Conservation (phyloP, 352 stramenopile species). For the Saprolegnia parasitica region DNA sequence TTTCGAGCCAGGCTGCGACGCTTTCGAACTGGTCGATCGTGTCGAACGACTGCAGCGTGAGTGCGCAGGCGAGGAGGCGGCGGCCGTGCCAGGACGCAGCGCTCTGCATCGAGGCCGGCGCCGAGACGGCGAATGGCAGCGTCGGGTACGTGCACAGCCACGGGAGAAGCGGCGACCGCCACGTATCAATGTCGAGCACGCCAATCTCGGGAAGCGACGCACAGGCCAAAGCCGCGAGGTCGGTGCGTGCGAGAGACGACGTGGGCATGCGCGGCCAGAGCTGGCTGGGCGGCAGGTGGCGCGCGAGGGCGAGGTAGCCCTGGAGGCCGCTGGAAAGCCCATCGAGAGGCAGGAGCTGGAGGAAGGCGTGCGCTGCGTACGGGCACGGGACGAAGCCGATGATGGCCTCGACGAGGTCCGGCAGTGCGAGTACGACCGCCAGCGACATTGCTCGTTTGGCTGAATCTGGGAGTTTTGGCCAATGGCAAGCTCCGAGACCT, state of each 20-base stretch:
- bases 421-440: not conserved
- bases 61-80: not conserved
- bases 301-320: not conserved
- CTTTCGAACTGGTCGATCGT: not conserved
- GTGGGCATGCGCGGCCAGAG: not conserved
- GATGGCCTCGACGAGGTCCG: not conserved
- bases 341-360: not conserved
- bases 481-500: not conserved
- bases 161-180: not conserved
- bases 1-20: not conserved
- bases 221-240: not conserved
- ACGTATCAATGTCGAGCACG: constrained; percentile 7
- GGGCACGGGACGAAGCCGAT: constrained; percentile 7
- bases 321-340: not conserved
- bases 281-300: not conserved
- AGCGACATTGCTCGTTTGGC: not conserved
- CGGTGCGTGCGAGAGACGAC: not conserved
- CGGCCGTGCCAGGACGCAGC: not conserved
- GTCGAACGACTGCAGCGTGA: constrained; percentile 8
- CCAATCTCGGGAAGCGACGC: not conserved
- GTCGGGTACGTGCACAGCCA: not conserved
- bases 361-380: not conserved
- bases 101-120: not conserved
- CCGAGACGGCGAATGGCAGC: not conserved
- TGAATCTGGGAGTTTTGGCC: not conserved